Percentiles rank a stretch among this genome's conserved stretches.
These are phyloP conservation scores for Dactylellina cionopaga DNA, from an alignment of 2,329 filamentous ascomycete species.

Conservation along the genomic window DNA sequence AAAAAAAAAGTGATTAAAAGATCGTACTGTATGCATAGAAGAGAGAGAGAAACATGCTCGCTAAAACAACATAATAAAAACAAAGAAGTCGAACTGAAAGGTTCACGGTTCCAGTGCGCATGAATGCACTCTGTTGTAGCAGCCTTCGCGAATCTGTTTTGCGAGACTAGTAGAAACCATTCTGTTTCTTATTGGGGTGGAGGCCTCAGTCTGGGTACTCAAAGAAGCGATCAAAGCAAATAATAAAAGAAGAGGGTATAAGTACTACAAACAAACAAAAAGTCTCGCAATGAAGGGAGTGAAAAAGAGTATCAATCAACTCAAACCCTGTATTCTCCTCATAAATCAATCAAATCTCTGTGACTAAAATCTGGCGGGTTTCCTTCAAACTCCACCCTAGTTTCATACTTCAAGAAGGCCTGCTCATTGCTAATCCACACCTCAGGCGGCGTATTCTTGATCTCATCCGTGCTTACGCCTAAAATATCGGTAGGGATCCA, in stretches of 20 bases:
- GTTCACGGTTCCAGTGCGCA: too few species aligned
- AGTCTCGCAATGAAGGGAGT: constrained; percentile 1
- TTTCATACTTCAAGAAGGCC: constrained; percentile 85
- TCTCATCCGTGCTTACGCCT: constrained; percentile 91
- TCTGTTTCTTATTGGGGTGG: too few species aligned
- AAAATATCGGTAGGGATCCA: constrained; percentile 94
- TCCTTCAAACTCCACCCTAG: constrained; percentile 81
- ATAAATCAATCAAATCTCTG: constrained; percentile 84
- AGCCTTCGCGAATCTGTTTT: too few species aligned
- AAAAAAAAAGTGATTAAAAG: not conserved
- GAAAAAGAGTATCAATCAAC: not conserved
- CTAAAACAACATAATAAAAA: too few species aligned
- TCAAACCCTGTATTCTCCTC: constrained; percentile 53
- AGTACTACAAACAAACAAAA: constrained; percentile 14
- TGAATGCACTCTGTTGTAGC: too few species aligned
- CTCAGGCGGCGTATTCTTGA: constrained; percentile 78
- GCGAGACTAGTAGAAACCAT: too few species aligned
- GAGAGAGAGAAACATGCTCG: too few species aligned
- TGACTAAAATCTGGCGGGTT: constrained; percentile 91
- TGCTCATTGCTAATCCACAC: constrained; percentile 91
- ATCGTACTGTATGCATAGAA: not conserved
- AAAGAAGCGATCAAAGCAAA: too few species aligned
- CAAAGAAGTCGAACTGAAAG: too few species aligned
- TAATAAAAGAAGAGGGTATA: not conserved
- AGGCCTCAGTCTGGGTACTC: too few species aligned